Percentiles rank a stretch among this genome's conserved stretches.
phyloP scores from a whole-genome alignment of 169 alveolate species.

The Plasmodium ovale region DNA sequence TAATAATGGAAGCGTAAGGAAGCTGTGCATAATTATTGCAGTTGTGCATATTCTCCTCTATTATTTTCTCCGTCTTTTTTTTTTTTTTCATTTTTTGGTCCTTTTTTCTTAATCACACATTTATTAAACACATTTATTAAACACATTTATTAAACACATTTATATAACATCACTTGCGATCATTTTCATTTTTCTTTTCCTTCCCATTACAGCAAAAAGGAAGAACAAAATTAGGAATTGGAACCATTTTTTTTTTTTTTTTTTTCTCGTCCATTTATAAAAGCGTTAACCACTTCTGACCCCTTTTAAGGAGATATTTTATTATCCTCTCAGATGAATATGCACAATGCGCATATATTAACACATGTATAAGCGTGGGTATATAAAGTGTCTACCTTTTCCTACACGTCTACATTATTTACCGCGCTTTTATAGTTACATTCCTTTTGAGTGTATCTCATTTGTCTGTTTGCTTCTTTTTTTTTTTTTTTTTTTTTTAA shows the following conservation, averaged over 20 bases:
- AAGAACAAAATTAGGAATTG: background rate
- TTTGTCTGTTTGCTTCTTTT: background rate
- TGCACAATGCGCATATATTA: too few species aligned
- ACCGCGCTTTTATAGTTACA: too few species aligned
- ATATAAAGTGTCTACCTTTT: too few species aligned
- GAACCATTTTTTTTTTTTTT: background rate
- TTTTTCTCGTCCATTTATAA: background rate
- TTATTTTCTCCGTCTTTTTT: background rate
- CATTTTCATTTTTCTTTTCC: background rate
- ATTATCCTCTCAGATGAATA: too few species aligned
- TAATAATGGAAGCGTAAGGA: conserved; percentile 89
- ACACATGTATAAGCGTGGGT: too few species aligned
- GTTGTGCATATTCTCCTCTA: background rate
- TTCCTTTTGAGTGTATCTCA: too few species aligned
- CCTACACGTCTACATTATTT: too few species aligned
- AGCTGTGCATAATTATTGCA: too few species aligned
- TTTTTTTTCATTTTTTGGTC: too few species aligned
- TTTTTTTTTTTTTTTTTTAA: too few species aligned
- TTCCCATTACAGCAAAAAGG: background rate
- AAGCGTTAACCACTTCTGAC: too few species aligned
- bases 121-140: background rate
- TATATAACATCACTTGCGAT: background rate
- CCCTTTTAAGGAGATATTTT: background rate
- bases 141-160: background rate
- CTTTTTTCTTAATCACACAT: too few species aligned